These are phyloP conservation scores for Orbilia brochopaga DNA, from an alignment of 2,329 filamentous ascomycete genomes.

Conservation along the genomic window DNA sequence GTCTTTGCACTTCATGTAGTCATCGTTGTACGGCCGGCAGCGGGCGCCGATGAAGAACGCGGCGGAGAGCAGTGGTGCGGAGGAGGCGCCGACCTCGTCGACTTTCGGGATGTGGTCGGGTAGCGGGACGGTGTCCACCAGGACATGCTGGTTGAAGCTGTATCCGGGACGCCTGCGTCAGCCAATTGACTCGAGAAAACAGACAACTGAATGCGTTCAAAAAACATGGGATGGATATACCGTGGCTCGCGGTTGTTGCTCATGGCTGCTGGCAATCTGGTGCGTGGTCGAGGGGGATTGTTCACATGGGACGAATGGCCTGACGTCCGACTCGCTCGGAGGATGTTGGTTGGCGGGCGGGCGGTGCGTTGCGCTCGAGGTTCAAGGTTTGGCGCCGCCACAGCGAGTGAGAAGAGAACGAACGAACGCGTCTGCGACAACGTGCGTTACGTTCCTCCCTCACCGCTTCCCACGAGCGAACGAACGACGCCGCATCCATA, in stretches of 20 bases:
- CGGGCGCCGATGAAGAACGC: slow-evolving; percentile 96
- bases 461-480: slow-evolving; percentile 23
- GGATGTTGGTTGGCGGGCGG: slow-evolving; percentile 26
- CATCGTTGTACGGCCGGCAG: slow-evolving; percentile 95
- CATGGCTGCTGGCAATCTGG: slow-evolving; percentile 26
- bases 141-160: slow-evolving; percentile 92
- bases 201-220: background rate
- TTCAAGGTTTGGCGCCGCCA: slow-evolving; percentile 29
- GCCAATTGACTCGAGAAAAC: background rate
- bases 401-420: slow-evolving; percentile 28
- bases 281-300: slow-evolving; percentile 25
- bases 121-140: slow-evolving; percentile 95
- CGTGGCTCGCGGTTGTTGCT: slow-evolving; percentile 31
- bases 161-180: slow-evolving; percentile 54
- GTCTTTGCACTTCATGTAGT: slow-evolving; percentile 99
- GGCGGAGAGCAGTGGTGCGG: slow-evolving; percentile 87
- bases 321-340: slow-evolving; percentile 26
- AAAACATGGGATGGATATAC: slow-evolving; percentile 7
- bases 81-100: slow-evolving; percentile 89
- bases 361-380: slow-evolving; percentile 45
- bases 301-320: slow-evolving; percentile 8
- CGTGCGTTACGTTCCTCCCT: slow-evolving; percentile 13
- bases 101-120: slow-evolving; percentile 90
- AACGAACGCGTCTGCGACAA: slow-evolving; percentile 40
- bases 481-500: slow-evolving; percentile 4